Conservation (phyloP, 1,284 basidiomycete species). For the Bondarzewia mesenterica region DNA sequence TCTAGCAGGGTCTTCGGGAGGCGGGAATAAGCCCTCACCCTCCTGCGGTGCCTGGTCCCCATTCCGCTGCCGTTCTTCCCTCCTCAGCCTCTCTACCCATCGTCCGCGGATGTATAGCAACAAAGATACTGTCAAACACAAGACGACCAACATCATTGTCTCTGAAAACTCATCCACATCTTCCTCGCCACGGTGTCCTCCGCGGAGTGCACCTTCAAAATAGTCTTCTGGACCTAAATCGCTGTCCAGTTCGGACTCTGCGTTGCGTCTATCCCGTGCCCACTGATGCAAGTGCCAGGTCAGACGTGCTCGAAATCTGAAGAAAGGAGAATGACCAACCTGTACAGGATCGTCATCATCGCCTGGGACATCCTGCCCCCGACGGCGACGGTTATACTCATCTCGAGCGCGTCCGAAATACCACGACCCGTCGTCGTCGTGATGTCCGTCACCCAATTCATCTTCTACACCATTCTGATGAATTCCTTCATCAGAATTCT, state of each 20-base stretch:
- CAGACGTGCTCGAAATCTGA: not conserved
- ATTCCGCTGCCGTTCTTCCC: constrained; percentile 30
- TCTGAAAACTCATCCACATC: constrained; percentile 49
- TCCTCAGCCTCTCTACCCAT: constrained; percentile 58
- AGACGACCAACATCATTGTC: constrained; percentile 59
- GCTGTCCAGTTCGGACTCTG: constrained; percentile 61
- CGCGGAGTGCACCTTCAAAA: constrained; percentile 59
- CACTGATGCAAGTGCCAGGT: constrained; percentile 35
- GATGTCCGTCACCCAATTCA: constrained; percentile 4
- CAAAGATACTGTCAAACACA: constrained; percentile 58
- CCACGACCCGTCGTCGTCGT: constrained; percentile 42
- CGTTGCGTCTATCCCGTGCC: constrained; percentile 65
- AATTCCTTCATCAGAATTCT: not conserved
- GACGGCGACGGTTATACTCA: constrained; percentile 52
- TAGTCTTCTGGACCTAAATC: constrained; percentile 78
- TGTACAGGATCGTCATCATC: constrained; percentile 68
- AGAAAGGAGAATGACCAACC: constrained; percentile 24
- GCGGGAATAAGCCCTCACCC: constrained; percentile 49
- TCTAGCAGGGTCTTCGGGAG: constrained; percentile 53
- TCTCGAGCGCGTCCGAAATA: constrained; percentile 74
- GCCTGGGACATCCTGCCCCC: constrained; percentile 27
- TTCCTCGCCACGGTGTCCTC: constrained; percentile 49
- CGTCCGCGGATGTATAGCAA: constrained; percentile 67
- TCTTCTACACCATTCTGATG: constrained; percentile 7
- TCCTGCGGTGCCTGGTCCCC: constrained; percentile 24